These are phyloP conservation scores for Kurtzmaniella natalensis DNA, from an alignment of 1,139 yeast genomes.

Conservation along the genomic window DNA sequence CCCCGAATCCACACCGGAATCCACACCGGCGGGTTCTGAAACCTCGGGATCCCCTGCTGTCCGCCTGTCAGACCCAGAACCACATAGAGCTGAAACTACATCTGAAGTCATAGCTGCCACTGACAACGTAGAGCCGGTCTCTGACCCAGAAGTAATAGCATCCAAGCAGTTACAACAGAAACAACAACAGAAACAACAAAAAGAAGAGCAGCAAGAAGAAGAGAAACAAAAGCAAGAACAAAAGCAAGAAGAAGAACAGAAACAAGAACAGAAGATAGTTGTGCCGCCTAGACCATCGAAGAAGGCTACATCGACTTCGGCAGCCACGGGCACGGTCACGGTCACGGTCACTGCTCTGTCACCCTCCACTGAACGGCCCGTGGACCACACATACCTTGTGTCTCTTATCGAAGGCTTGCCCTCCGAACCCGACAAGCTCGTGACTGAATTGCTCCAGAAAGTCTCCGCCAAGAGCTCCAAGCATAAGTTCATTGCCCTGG, in stretches of 20 bases:
- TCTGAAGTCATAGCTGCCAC: too few relatives aligned
- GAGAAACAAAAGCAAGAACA: neutral
- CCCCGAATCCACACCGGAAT: too few relatives aligned
- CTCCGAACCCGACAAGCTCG: constrained; percentile 9
- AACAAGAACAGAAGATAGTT: too few relatives aligned
- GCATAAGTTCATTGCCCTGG: constrained; percentile 32
- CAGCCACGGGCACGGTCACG: too few relatives aligned
- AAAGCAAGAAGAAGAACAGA: neutral
- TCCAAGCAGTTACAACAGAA: too few relatives aligned
- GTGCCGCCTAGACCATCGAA: neutral
- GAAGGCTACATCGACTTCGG: neutral
- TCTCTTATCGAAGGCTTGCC: neutral
- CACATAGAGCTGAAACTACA: too few relatives aligned
- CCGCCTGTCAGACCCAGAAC: too few relatives aligned
- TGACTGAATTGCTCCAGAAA: constrained; percentile 14
- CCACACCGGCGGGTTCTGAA: too few relatives aligned
- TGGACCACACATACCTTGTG: neutral
- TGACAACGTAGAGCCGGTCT: too few relatives aligned
- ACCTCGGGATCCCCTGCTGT: too few relatives aligned
- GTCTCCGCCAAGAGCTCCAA: constrained; percentile 31
- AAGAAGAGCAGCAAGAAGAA: neutral
- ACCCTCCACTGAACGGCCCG: neutral
- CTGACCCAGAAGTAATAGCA: too few relatives aligned
- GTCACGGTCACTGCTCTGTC: neutral
- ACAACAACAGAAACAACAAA: too few relatives aligned